phyloP scores from a whole-genome alignment of 1,284 basidiomycete genomes.

The Microbotryum lychnidis-dioicae region DNA sequence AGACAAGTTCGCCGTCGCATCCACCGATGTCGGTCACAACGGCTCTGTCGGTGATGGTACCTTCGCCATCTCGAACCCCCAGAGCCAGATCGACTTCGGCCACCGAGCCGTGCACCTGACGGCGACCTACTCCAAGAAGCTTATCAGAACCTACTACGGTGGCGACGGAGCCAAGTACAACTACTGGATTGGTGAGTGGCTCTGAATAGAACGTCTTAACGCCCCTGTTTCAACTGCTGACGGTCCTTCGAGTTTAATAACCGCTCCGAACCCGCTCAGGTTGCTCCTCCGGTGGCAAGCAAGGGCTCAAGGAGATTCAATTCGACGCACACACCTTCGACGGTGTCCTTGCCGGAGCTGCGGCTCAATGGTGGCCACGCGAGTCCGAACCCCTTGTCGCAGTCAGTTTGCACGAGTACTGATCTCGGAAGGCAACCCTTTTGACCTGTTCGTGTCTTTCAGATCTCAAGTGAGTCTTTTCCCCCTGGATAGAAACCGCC shows the following conservation, averaged over 20 bases:
- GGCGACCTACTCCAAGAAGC: slow-evolving; percentile 28
- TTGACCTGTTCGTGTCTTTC: neutral
- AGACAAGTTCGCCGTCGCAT: slow-evolving; percentile 17
- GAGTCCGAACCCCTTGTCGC: neutral
- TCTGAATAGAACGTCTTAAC: no score
- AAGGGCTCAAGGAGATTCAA: slow-evolving; percentile 24
- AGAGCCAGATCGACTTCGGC: slow-evolving; percentile 33
- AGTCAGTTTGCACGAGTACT: no score
- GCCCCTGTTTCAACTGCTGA: no score
- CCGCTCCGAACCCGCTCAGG: slow-evolving; percentile 1
- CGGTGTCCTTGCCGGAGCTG: slow-evolving; percentile 30
- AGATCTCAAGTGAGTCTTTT: neutral
- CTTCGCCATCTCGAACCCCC: slow-evolving; percentile 25
- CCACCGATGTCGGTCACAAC: slow-evolving; percentile 30
- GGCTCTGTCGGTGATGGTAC: slow-evolving; percentile 22
- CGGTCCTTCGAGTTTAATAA: neutral
- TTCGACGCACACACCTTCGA: slow-evolving; percentile 30
- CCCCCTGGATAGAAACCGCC: slow-evolving; percentile 12
- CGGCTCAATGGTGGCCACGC: slow-evolving; percentile 19
- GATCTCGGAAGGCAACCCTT: neutral
- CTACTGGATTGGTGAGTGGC: no score
- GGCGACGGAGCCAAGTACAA: no score
- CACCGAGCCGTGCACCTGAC: slow-evolving; percentile 33
- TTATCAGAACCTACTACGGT: slow-evolving; percentile 7
- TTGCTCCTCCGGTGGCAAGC: slow-evolving; percentile 34